A percentile compares a stretch with the other conserved stretches of the same genome.
Evolutionary conservation across 2,329 filamentous ascomycete species (phyloP).

Genomic region (Xylariomycetidae sp.): DNA sequence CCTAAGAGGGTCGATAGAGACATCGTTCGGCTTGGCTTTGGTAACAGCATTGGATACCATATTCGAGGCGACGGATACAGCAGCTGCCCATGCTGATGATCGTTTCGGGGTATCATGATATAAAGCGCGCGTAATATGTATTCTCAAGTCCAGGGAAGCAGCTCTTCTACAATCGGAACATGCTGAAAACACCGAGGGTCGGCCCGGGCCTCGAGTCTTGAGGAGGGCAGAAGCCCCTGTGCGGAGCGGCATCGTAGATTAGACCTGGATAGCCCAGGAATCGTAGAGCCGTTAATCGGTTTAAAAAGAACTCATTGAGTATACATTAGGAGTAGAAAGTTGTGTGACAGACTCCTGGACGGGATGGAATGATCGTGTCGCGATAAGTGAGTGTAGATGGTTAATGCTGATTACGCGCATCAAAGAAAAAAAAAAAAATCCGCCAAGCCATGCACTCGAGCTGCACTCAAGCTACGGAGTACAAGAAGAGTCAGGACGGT

Average conservation of each 20-base stretch:
- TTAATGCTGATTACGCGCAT: conserved; percentile 6
- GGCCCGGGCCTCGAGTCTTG: conserved; percentile 31
- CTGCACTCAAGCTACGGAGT: no score
- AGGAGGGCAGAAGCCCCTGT: conserved; percentile 48
- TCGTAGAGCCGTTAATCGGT: no score
- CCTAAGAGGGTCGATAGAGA: conserved; percentile 81
- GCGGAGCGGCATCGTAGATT: conserved; percentile 56
- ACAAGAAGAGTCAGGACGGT: no score
- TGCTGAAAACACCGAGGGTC: conserved; percentile 30
- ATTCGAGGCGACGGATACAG: conserved; percentile 65
- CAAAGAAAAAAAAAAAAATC: conserved; percentile 7
- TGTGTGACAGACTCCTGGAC: no score
- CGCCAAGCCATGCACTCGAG: conserved; percentile 1
- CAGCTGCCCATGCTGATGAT: conserved; percentile 70
- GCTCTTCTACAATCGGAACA: conserved; percentile 35
- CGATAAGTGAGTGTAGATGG: conserved; percentile 4
- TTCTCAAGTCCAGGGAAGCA: conserved; percentile 26
- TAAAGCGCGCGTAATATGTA: conserved; percentile 26
- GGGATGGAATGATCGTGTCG: no score
- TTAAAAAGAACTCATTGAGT: no score
- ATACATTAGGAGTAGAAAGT: no score
- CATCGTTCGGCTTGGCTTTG: conserved; percentile 57
- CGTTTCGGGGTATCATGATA: conserved; percentile 43
- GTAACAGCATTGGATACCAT: conserved; percentile 65
- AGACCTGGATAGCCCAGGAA: no score